phyloP scores from a whole-genome alignment of 2,329 filamentous ascomycete genomes.

The Talaromyces marneffei region DNA sequence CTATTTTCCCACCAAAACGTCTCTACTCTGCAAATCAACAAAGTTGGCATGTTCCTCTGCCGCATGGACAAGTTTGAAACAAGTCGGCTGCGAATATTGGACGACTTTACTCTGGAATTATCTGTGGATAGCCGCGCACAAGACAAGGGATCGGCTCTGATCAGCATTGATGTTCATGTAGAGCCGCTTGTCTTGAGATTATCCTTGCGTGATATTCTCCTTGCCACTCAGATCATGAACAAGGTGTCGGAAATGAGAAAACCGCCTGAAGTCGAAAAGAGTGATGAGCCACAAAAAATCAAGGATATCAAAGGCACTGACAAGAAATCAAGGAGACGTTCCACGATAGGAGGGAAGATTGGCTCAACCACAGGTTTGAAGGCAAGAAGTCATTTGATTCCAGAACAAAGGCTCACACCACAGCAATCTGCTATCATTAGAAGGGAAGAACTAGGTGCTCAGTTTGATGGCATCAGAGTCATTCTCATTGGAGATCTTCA shows the following conservation, averaged over 20 bases:
- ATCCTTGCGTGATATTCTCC: slow-evolving; percentile 87
- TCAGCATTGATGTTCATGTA: slow-evolving; percentile 77
- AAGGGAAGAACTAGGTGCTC: slow-evolving; percentile 76
- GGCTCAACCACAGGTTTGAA: slow-evolving; percentile 37
- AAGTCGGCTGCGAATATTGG: slow-evolving; percentile 81
- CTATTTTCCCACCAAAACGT: slow-evolving; percentile 90
- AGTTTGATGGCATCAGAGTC: slow-evolving; percentile 80
- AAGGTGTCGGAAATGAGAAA: slow-evolving; percentile 81
- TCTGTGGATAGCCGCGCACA: slow-evolving; percentile 71
- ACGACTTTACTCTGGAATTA: slow-evolving; percentile 89
- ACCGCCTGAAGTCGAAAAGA: slow-evolving; percentile 42
- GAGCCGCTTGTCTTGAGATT: slow-evolving; percentile 87
- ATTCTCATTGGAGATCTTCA: slow-evolving; percentile 94
- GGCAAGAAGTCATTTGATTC: slow-evolving; percentile 40
- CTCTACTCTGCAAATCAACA: slow-evolving; percentile 83
- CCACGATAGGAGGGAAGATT: slow-evolving; percentile 32
- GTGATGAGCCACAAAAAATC: slow-evolving; percentile 51
- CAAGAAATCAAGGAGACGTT: slow-evolving; percentile 41
- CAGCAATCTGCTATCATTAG: slow-evolving; percentile 52
- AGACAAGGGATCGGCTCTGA: slow-evolving; percentile 55
- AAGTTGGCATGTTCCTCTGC: slow-evolving; percentile 97
- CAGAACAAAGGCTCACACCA: slow-evolving; percentile 32
- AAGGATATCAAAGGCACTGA: slow-evolving; percentile 37
- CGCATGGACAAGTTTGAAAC: slow-evolving; percentile 97
- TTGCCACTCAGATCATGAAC: slow-evolving; percentile 86